These are phyloP conservation scores for Colletotrichum plurivorum DNA, from an alignment of 2,329 filamentous ascomycete species.

Conservation along the genomic window DNA sequence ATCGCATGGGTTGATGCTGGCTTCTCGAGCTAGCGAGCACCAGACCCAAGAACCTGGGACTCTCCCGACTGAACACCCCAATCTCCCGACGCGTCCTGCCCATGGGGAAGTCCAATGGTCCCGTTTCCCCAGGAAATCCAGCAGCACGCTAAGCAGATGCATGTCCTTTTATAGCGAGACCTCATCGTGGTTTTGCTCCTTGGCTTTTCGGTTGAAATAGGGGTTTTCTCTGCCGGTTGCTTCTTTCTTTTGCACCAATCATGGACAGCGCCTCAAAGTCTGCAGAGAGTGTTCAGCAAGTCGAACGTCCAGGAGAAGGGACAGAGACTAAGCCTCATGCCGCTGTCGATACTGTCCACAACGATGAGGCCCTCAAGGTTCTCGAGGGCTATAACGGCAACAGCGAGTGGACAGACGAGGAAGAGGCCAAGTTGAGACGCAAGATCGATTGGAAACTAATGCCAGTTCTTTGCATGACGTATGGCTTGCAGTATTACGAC, in stretches of 20 bases:
- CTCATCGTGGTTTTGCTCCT: too few relatives aligned
- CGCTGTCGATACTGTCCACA: slow-evolving; percentile 51
- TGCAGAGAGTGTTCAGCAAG: slow-evolving; percentile 34
- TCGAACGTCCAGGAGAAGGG: slow-evolving; percentile 21
- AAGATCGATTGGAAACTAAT: slow-evolving; percentile 60
- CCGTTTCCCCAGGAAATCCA: slow-evolving; percentile 4
- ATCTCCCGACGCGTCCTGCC: slow-evolving; percentile 3
- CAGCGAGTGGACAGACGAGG: slow-evolving; percentile 55
- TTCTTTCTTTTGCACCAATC: not conserved
- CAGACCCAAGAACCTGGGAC: too few relatives aligned
- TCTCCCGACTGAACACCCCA: not conserved
- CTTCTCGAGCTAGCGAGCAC: too few relatives aligned
- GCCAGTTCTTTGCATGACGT: slow-evolving; percentile 54
- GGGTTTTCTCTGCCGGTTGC: too few relatives aligned
- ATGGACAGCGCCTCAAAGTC: slow-evolving; percentile 40
- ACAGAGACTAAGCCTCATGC: slow-evolving; percentile 7
- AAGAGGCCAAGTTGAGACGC: slow-evolving; percentile 57
- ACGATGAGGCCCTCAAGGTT: slow-evolving; percentile 57
- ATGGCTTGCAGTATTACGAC: slow-evolving; percentile 50
- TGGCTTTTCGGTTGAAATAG: too few relatives aligned
- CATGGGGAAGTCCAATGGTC: not conserved
- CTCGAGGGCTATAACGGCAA: slow-evolving; percentile 58
- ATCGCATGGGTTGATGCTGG: too few relatives aligned
- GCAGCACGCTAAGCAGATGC: not conserved
- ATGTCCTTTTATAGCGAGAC: too few relatives aligned